Evolutionary conservation across 73 alveolate species (phyloP), one percentile per base, ranked within the genome.

Genomic region (Stentor roeselii): DNA sequence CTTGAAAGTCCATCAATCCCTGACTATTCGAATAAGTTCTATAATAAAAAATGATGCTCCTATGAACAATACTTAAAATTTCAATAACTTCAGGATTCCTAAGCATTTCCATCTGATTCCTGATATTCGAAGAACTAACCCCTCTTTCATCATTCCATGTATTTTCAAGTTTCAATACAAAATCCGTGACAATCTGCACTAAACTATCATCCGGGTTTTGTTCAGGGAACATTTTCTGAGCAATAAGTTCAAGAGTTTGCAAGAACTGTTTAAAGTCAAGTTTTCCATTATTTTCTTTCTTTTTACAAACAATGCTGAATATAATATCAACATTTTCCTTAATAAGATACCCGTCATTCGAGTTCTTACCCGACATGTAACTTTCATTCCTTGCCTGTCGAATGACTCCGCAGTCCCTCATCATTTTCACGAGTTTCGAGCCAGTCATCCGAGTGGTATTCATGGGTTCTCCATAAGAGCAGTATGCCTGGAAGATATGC

Each of bases 381-480:
- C 31, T 59, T 61, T 59, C 59, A 0, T 58, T 15, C 6, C 31
- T 30, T 14, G 39, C 34, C 4, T 42, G n/a, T 40, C 86, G 85
- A 1, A 89, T 59, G 14, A 89, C 35, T 30, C 87, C 91, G 3
- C 86, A 84, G 59, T 92, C 97, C 60, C 92, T 86, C 59, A 92
- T 84, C n/a, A 92, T 35, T 67, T 92, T 92, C 3, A 87, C 78
- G 60, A 87, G 88, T 61, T 87, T 92, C 30, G 95, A 41, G 11
- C 90, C 61, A 75, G 91, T 90, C 78, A 92, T 86, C 75, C 84
- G 83, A 3, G 83, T 15, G 27, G 88, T 92, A 82, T 92, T 92
- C 76, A 92, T 59, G 0, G 95, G 94, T 42, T 92, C 97, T 11
- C 97, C 97, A 82, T 59, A 90, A 3, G 87, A 41, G 75, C 97